phyloP scores from a whole-genome alignment of 768 basidiomycete genomes.

The Russula sp. region DNA sequence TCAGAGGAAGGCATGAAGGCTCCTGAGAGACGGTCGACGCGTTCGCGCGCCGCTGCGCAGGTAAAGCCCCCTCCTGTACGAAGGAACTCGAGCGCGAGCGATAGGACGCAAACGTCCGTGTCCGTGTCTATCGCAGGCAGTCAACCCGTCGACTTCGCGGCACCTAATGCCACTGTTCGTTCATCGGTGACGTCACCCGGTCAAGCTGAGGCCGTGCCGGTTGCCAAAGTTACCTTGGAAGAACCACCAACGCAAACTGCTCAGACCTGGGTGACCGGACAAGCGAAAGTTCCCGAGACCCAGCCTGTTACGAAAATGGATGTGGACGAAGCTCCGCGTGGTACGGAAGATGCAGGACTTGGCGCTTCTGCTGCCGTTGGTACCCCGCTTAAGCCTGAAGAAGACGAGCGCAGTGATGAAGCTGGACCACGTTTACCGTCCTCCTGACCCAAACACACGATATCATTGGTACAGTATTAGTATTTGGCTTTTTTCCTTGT shows the following conservation, averaged over 20 bases:
- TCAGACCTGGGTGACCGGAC: background rate
- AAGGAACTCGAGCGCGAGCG: slow-evolving; percentile 31
- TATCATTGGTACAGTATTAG: background rate
- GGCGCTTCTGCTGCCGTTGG: background rate
- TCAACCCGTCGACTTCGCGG: slow-evolving; percentile 15
- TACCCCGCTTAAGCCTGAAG: slow-evolving; percentile 14
- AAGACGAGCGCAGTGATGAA: slow-evolving; percentile 24
- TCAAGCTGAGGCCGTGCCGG: slow-evolving; percentile 20
- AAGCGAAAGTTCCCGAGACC: slow-evolving; percentile 8
- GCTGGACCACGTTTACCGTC: slow-evolving; percentile 17
- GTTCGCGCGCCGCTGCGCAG: slow-evolving; percentile 30
- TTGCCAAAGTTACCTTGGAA: slow-evolving; percentile 1
- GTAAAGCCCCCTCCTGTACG: slow-evolving; percentile 15
- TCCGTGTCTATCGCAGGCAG: slow-evolving; percentile 30
- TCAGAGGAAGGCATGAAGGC: slow-evolving; percentile 25
- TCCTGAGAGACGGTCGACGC: slow-evolving; percentile 30
- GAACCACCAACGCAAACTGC: background rate
- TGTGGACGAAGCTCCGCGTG: slow-evolving; percentile 2
- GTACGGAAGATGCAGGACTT: background rate
- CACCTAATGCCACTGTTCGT: background rate
- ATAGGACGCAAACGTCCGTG: slow-evolving; percentile 30
- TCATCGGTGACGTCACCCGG: slow-evolving; percentile 10
- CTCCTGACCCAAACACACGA: slow-evolving; percentile 1
- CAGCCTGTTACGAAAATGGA: slow-evolving; percentile 7
- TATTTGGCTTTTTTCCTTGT: slow-evolving; percentile 1